phyloP scores from a whole-genome alignment of 129 eudicot species.

The Pittosporum tobira region DNA sequence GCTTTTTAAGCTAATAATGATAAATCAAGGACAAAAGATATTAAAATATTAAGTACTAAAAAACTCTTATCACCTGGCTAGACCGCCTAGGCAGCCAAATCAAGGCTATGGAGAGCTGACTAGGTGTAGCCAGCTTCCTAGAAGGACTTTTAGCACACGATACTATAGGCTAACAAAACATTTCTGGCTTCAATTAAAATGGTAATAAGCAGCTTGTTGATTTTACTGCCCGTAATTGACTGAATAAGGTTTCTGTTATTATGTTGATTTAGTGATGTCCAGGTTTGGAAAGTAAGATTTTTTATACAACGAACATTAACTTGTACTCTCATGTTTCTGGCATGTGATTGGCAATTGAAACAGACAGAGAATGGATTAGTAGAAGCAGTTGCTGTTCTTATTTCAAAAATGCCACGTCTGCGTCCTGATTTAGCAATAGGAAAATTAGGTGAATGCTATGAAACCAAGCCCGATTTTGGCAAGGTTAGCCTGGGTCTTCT shows the following conservation, averaged over 20 bases:
- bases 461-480: constrained; percentile 75
- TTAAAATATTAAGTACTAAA: no score
- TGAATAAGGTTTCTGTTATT: not conserved
- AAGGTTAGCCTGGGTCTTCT: constrained; percentile 45
- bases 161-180: no score
- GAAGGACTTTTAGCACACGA: no score
- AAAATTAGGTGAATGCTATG: constrained; percentile 74
- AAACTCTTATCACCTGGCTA: no score
- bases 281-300: not conserved
- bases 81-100: no score
- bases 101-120: no score
- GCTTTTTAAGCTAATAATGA: no score
- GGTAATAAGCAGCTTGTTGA: not conserved
- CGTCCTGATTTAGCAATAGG: constrained; percentile 56
- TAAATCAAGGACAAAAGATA: no score
- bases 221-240: not conserved
- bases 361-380: constrained; percentile 98
- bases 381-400: constrained; percentile 89
- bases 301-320: no score
- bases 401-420: constrained; percentile 89
- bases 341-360: constrained; percentile 1
- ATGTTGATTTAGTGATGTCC: not conserved
- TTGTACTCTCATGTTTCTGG: not conserved
- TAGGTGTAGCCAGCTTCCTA: no score
- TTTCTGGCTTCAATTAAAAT: not conserved